Evolutionary conservation across 192 early-diverging fungal species (phyloP), one percentile per base, ranked within the genome.

Genomic region (Funneliformis mosseae): DNA sequence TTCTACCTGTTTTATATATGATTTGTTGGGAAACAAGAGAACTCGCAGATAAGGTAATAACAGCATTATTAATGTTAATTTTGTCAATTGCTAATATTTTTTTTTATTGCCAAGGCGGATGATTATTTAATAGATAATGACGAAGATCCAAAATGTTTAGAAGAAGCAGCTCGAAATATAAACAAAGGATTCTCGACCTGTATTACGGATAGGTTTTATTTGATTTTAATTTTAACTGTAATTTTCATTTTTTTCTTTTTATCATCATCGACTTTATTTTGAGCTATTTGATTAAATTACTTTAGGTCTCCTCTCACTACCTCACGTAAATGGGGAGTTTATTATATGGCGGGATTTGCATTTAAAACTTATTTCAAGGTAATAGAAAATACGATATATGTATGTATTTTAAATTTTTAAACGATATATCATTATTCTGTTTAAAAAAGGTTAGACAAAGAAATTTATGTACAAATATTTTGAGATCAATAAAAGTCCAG

Each of bases 291-390:
- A 41, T 81, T 21, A 74, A 21, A 72, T 41, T 33, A 33, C 33
- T 78, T 74, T 11, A 86, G 85, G 66, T 64, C 83, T 10, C 76
- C 82, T 50, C 63, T 88, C 8, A 82, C 83, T 12, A 77, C 80
- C 28, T 96, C 97, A 16, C 89, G 95, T 42, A 97, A 96, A 81
- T 97, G 95, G 96, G 98, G 98, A 9, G 95, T 94, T 5, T 99
- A 96, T 84, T 93, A 88, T 74, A 90, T 98, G 80, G 92, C 91
- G 62, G 95, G 94, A 72, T 85, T 98, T 0, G 84, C 98, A 10
- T 96, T 99, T 83, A 88, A 89, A 67, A 93, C 94, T 3, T 98
- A 98, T 75, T 94, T 96, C 80, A 90, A 91, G 83, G 95, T 96
- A 85, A 78, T 83, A 28, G 82, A 82, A n/a, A 84, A 81, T 25